Evolutionary conservation across 129 eudicot genomes (phyloP).

Genomic region (Tanacetum coccineum): DNA sequence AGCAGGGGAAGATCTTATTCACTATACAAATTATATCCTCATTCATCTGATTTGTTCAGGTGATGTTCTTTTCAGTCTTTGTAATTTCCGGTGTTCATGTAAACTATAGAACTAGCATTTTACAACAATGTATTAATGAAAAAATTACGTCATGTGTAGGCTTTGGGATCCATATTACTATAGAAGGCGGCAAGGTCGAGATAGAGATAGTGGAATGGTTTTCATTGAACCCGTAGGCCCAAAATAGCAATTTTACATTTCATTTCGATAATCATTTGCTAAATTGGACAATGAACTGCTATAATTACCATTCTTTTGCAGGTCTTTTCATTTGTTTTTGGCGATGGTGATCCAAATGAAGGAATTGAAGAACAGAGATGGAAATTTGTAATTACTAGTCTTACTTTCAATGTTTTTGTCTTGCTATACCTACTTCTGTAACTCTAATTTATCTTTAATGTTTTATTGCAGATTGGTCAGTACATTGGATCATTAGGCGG

Average conservation of each 20-base stretch:
- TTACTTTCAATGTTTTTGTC: constrained; percentile 36
- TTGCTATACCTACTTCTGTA: constrained; percentile 5
- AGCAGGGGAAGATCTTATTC: constrained; percentile 71
- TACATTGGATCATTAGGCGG: constrained; percentile 88
- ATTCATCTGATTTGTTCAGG: constrained; percentile 64
- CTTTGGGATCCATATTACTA: constrained; percentile 98
- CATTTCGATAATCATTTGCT: constrained; percentile 9
- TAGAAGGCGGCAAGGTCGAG: no score
- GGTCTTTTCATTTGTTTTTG: no score
- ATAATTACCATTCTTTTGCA: no score
- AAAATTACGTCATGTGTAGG: constrained; percentile 39
- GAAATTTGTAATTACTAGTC: constrained; percentile 90
- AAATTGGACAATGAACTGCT: constrained; percentile 24
- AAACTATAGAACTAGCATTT: constrained; percentile 9
- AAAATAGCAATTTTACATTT: background rate
- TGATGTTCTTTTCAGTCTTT: no score
- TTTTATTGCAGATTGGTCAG: constrained; percentile 70
- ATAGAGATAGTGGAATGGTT: no score
- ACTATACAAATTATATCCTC: constrained; percentile 42
- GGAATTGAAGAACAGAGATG: no score
- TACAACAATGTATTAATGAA: constrained; percentile 3
- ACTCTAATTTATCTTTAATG: background rate
- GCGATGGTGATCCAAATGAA: no score
- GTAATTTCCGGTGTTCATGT: constrained; percentile 10
- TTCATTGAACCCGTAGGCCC: no score